A percentile compares a stretch with the other conserved stretches of the same genome.
Evolutionary conservation across 805 yeast species (phyloP).

Genomic region (Yarrowia hollandica): DNA sequence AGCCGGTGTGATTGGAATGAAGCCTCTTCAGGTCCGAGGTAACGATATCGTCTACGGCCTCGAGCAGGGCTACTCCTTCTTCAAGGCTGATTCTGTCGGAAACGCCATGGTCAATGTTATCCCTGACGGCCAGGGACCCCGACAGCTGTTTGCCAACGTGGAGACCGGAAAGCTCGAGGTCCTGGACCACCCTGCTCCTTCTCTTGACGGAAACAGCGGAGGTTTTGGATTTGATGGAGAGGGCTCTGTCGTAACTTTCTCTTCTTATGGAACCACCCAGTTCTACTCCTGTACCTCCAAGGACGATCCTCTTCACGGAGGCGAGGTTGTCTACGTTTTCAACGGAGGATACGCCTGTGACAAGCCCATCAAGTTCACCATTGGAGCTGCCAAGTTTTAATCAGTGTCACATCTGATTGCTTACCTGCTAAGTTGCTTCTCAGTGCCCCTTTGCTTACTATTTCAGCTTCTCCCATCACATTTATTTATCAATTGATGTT

Average conservation of each 20-base stretch:
- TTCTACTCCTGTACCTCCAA: background rate
- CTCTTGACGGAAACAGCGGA: background rate
- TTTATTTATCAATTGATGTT: too few species aligned
- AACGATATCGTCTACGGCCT: background rate
- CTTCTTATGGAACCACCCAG: background rate
- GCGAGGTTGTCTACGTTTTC: background rate
- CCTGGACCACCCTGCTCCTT: background rate
- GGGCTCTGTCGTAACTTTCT: background rate
- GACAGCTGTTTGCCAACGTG: background rate
- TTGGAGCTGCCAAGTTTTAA: background rate
- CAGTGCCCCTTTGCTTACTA: background rate
- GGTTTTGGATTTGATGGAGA: background rate
- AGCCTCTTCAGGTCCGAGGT: background rate
- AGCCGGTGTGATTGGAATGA: background rate
- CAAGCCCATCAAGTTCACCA: slow-evolving; percentile 6
- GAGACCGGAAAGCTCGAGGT: background rate
- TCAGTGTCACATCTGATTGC: too few species aligned
- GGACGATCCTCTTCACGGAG: background rate
- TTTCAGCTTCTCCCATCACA: background rate
- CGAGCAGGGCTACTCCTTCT: background rate
- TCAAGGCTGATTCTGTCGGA: background rate
- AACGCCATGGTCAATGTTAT: background rate
- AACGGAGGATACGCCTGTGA: slow-evolving; percentile 1
- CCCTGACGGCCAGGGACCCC: background rate
- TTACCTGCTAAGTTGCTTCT: too few species aligned